These are phyloP conservation scores for Panicum miliaceum DNA, from an alignment of 176 grass and related monocot species.

Conservation along the genomic window DNA sequence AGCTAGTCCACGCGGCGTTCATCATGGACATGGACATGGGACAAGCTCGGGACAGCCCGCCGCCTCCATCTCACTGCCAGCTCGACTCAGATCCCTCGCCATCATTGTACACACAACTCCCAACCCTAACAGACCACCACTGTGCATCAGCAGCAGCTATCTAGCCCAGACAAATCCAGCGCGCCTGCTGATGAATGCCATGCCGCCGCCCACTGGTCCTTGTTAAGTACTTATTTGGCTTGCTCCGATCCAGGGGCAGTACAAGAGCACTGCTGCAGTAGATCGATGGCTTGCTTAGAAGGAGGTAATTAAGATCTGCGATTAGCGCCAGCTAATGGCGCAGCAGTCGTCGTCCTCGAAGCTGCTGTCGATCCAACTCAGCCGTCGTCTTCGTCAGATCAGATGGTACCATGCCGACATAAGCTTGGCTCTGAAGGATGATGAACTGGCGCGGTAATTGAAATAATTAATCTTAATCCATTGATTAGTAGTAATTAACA, in stretches of 20 bases:
- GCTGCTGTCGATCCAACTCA: neutral
- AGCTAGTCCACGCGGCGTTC: slow-evolving; percentile 5
- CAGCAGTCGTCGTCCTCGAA: neutral
- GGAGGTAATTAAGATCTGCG: slow-evolving; percentile 22
- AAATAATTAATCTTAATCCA: slow-evolving; percentile 21
- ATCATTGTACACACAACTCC: slow-evolving; percentile 9
- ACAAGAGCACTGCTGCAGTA: neutral
- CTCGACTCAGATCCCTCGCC: slow-evolving; percentile 47
- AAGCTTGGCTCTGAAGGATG: neutral
- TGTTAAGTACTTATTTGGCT: slow-evolving; percentile 36
- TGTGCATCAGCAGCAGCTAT: neutral
- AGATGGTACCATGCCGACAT: slow-evolving; percentile 42
- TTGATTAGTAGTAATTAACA: slow-evolving; percentile 33
- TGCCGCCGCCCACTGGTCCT: slow-evolving; percentile 19
- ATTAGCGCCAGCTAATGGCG: slow-evolving; percentile 37
- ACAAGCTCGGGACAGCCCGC: slow-evolving; percentile 41
- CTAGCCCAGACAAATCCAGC: slow-evolving; percentile 5
- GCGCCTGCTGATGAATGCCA: neutral
- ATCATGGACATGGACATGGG: neutral
- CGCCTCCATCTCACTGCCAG: slow-evolving; percentile 49
- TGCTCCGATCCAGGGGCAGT: neutral
- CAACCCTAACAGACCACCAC: neutral
- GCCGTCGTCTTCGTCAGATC: neutral
- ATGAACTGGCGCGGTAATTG: neutral
- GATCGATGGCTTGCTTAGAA: neutral